Evolutionary conservation across 495 filamentous ascomycete species (phyloP).

Genomic region (Monascus purpureus): DNA sequence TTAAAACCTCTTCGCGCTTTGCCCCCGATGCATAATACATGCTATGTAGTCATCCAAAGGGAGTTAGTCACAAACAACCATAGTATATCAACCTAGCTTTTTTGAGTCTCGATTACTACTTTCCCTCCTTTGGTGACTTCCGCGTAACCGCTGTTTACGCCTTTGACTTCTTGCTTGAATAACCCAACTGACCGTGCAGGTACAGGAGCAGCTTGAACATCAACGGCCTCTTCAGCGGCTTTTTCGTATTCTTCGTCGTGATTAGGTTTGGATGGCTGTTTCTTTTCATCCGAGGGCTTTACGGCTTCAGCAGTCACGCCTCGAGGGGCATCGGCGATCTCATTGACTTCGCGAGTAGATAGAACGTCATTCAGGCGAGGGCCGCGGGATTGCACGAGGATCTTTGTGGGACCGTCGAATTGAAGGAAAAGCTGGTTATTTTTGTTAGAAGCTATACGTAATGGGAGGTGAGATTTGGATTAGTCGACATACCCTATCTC

Average conservation of each 20-base stretch:
- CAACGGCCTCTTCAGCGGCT: slow-evolving; percentile 9
- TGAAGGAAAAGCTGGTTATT: slow-evolving; percentile 64
- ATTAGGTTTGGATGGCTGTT: not conserved
- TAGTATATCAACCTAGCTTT: too few species aligned
- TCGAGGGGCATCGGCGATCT: slow-evolving; percentile 56
- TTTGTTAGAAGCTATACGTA: slow-evolving; percentile 2
- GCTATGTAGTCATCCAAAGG: too few species aligned
- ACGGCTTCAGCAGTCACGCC: slow-evolving; percentile 42
- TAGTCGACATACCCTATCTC: slow-evolving; percentile 50
- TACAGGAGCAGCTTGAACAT: slow-evolving; percentile 11
- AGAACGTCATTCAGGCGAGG: slow-evolving; percentile 63
- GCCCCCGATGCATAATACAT: too few species aligned
- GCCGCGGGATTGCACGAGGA: slow-evolving; percentile 75
- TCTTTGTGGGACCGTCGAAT: slow-evolving; percentile 71
- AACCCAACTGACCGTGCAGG: slow-evolving; percentile 20
- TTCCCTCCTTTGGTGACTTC: slow-evolving; percentile 52
- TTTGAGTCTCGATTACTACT: slow-evolving; percentile 52
- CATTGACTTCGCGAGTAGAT: slow-evolving; percentile 61
- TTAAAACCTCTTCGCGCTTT: too few species aligned
- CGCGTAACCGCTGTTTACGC: slow-evolving; percentile 35
- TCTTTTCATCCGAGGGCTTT: slow-evolving; percentile 21
- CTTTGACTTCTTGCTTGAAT: slow-evolving; percentile 20
- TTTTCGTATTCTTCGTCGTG: slow-evolving; percentile 8
- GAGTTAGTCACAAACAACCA: too few species aligned
- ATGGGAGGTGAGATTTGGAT: not conserved